A percentile compares a stretch with the other conserved stretches of the same genome.
Evolutionary conservation across 164 flowering plant species (phyloP).

Genomic region (Saururus chinensis): DNA sequence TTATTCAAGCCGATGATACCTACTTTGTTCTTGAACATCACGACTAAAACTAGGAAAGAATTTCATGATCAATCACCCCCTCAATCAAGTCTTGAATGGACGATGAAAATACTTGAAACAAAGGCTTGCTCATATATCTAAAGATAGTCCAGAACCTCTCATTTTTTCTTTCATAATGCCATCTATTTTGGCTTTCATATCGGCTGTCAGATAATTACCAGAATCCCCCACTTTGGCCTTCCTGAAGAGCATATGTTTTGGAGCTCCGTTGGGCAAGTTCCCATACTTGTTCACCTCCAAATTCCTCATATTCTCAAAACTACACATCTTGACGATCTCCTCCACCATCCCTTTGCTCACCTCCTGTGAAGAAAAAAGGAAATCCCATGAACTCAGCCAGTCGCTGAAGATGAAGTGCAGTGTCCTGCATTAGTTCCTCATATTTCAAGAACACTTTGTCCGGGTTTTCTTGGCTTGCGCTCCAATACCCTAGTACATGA

Average conservation of each 20-base stretch:
- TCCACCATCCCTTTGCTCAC: too few species aligned
- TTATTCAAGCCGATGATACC: too few species aligned
- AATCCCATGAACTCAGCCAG: constrained; percentile 19
- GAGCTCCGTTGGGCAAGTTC: not conserved
- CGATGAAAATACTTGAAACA: too few species aligned
- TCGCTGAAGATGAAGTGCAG: not conserved
- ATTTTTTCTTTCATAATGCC: not conserved
- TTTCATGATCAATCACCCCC: too few species aligned
- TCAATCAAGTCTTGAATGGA: too few species aligned
- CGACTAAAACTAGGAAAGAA: too few species aligned
- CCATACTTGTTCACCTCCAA: constrained; percentile 19
- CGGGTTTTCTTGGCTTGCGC: too few species aligned
- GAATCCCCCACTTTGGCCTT: constrained; percentile 14
- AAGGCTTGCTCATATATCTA: too few species aligned
- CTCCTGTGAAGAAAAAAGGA: constrained; percentile 14
- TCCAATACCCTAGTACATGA: constrained; percentile 15
- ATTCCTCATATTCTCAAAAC: constrained; percentile 22
- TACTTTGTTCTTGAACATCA: too few species aligned
- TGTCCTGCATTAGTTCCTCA: constrained; percentile 11
- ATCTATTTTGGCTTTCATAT: constrained; percentile 12
- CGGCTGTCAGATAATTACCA: constrained; percentile 3
- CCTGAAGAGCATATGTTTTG: constrained; percentile 6
- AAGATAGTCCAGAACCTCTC: too few species aligned
- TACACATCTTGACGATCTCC: constrained; percentile 15
- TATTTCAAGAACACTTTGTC: constrained; percentile 4